Percentiles rank a stretch among this genome's conserved stretches.
Conservation (phyloP, 108 stramenopile genomes). For the Epipyxis sp. region DNA sequence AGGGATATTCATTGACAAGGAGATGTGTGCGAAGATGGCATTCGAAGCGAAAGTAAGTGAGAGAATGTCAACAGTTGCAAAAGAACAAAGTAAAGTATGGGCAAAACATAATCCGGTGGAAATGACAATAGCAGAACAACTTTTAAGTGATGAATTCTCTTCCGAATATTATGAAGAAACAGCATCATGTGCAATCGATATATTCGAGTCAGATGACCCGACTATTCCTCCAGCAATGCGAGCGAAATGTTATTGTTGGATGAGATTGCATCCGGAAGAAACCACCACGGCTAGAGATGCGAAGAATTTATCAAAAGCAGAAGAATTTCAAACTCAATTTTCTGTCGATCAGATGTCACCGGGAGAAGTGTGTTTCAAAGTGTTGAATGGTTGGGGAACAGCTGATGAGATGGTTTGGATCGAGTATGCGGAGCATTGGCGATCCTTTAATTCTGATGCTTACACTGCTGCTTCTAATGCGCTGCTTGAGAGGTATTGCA, state of each 20-base stretch:
- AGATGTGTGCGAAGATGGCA: neutral
- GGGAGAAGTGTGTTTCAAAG: neutral
- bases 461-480: neutral
- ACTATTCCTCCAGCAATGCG: too few species aligned
- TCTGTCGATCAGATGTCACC: neutral
- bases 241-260: neutral
- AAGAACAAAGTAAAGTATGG: constrained; percentile 14
- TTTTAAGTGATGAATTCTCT: neutral
- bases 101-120: constrained; percentile 2
- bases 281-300: neutral
- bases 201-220: neutral
- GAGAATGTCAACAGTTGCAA: constrained; percentile 20
- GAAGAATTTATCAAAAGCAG: neutral
- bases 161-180: neutral
- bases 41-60: constrained; percentile 3
- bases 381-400: neutral
- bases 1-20: neutral
- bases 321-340: neutral
- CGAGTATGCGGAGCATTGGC: neutral
- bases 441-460: neutral
- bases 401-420: neutral
- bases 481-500: too few species aligned
- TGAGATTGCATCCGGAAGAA: neutral
- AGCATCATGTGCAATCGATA: neutral
- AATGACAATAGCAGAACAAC: neutral